Conservation (phyloP, 1,284 basidiomycete genomes). For the Cutaneotrichosporon cavernicola region DNA sequence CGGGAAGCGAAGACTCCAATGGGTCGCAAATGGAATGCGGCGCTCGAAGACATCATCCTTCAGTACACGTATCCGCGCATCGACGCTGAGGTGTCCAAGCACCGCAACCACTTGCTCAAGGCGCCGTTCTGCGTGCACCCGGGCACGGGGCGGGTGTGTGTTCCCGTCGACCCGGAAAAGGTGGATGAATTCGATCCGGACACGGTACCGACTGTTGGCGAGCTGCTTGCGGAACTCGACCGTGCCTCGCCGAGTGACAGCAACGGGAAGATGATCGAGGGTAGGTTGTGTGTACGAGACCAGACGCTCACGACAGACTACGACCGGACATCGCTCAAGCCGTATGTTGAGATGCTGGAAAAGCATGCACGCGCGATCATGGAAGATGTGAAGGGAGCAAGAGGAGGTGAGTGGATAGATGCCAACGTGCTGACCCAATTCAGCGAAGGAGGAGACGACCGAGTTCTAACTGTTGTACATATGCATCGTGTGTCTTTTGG, state of each 20-base stretch:
- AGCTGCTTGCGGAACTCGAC: conserved; percentile 74
- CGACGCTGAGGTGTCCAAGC: conserved; percentile 95
- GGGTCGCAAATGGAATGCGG: conserved; percentile 43
- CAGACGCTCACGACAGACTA: conserved; percentile 46
- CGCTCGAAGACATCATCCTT: conserved; percentile 81
- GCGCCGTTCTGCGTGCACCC: conserved; percentile 97
- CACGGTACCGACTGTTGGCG: conserved; percentile 77
- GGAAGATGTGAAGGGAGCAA: conserved; percentile 39
- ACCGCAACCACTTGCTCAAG: conserved; percentile 96
- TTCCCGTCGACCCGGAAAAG: conserved; percentile 76
- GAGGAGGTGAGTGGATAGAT: neutral
- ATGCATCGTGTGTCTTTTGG: neutral
- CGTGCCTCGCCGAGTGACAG: conserved; percentile 15
- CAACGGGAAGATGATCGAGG: conserved; percentile 18
- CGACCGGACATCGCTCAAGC: conserved; percentile 64
- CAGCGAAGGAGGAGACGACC: conserved; percentile 37
- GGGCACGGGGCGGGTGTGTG: conserved; percentile 85
- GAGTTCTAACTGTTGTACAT: conserved; percentile 32
- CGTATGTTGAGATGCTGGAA: conserved; percentile 88
- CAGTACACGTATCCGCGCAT: conserved; percentile 96
- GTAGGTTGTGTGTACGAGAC: neutral
- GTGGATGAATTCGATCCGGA: conserved; percentile 86
- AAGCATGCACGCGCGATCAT: conserved; percentile 61
- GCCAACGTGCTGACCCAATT: conserved; percentile 7
- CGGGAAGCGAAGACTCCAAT: neutral